Percentiles rank a stretch among this genome's conserved stretches.
Conservation (phyloP, 495 filamentous ascomycete species). For the Parachaetomium inaequale region DNA sequence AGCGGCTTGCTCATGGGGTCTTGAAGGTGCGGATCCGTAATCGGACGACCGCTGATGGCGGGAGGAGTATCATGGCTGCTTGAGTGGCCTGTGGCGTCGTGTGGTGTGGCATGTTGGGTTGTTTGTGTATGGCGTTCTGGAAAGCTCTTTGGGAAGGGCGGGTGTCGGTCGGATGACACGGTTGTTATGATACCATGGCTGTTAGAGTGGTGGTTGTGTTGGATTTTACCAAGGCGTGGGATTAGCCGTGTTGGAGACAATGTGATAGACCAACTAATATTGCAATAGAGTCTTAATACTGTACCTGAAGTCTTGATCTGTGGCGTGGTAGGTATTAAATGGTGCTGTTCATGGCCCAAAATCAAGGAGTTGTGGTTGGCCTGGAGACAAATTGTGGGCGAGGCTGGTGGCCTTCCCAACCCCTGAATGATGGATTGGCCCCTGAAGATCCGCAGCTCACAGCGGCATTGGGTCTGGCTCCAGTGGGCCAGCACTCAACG, state of each 20-base stretch:
- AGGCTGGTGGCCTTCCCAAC: neutral
- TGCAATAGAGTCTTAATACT: neutral
- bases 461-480: neutral
- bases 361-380: too few relatives aligned
- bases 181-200: conserved; percentile 3
- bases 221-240: neutral
- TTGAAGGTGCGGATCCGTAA: conserved; percentile 52
- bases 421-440: neutral
- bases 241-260: neutral
- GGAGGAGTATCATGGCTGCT: conserved; percentile 49
- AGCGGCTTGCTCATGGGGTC: conserved; percentile 45
- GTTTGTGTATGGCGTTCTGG: conserved; percentile 4
- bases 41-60: conserved; percentile 55
- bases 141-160: neutral
- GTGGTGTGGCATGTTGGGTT: neutral
- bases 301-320: neutral
- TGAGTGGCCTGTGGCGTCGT: conserved; percentile 9
- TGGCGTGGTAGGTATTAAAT: neutral
- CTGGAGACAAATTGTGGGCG: too few relatives aligned
- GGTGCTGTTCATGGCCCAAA: too few relatives aligned
- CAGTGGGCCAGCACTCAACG: neutral
- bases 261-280: neutral
- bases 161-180: neutral
- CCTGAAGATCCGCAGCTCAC: conserved; percentile 4
- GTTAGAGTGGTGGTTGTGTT: neutral